Conservation (phyloP, 2,329 filamentous ascomycete species). For the Phyllosticta paracitricarpa region DNA sequence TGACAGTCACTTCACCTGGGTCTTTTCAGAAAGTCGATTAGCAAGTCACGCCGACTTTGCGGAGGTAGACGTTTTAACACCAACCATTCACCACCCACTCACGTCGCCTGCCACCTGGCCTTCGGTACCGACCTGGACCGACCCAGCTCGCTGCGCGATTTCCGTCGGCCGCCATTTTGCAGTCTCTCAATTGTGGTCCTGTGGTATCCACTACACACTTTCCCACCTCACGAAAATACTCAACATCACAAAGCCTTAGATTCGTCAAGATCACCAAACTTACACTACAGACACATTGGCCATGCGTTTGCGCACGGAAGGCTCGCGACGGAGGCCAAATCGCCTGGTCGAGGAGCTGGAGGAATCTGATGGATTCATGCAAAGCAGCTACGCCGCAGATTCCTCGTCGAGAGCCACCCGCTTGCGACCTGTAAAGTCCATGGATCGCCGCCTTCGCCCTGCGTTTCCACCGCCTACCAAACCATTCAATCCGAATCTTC, state of each 20-base stretch:
- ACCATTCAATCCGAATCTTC: conserved; percentile 1
- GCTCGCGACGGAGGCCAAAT: neutral
- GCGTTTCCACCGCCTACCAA: neutral
- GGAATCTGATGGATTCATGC: neutral
- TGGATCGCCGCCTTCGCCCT: neutral
- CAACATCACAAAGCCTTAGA: neutral
- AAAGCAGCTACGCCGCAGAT: neutral
- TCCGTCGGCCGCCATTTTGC: neutral
- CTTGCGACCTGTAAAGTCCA: neutral
- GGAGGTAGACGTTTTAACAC: neutral
- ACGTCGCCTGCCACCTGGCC: neutral
- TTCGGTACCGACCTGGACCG: neutral
- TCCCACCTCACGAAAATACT: too few relatives aligned
- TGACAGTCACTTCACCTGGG: neutral
- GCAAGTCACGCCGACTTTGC: neutral
- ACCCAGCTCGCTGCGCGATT: neutral
- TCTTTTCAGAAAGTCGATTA: neutral
- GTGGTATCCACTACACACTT: too few relatives aligned
- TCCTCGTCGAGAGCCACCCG: neutral
- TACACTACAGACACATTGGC: neutral
- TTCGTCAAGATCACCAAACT: neutral
- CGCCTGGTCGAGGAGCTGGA: neutral
- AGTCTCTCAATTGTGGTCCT: neutral
- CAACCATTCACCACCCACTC: neutral
- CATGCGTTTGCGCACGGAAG: neutral